A percentile compares a stretch with the other conserved stretches of the same genome.
phyloP scores from a whole-genome alignment of 805 yeast species.

The Cyberlindnera veronae region DNA sequence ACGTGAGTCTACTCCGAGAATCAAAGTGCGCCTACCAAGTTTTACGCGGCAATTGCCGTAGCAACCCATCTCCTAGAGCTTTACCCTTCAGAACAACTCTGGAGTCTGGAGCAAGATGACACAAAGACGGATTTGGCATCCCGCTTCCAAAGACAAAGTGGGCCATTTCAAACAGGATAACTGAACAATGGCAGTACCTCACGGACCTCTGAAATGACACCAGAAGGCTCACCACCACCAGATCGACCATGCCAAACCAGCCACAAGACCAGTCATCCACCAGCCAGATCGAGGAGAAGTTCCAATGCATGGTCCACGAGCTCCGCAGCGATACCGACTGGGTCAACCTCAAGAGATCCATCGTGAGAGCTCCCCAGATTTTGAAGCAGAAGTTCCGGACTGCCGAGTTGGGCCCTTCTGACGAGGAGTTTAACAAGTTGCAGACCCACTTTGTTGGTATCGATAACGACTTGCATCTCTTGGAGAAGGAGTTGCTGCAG shows the following conservation, averaged over 20 bases:
- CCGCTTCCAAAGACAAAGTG: too few relatives aligned
- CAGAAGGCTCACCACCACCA: too few relatives aligned
- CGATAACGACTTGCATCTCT: conserved; percentile 4
- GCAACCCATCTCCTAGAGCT: too few relatives aligned
- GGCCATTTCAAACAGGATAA: too few relatives aligned
- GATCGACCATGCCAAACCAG: neutral
- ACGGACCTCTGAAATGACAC: too few relatives aligned
- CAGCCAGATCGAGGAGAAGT: conserved; percentile 12
- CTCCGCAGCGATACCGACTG: conserved; percentile 26
- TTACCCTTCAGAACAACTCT: too few relatives aligned
- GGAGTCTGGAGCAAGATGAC: too few relatives aligned
- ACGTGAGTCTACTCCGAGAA: too few relatives aligned
- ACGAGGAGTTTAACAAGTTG: conserved; percentile 30
- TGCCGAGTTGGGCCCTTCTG: conserved; percentile 54
- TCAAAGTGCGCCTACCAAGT: too few relatives aligned
- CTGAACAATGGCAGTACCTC: too few relatives aligned
- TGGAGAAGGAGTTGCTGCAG: conserved; percentile 16
- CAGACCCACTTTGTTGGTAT: conserved; percentile 3
- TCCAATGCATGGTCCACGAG: conserved; percentile 26
- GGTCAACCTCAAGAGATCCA: conserved; percentile 56
- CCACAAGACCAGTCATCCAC: neutral
- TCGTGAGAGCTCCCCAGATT: conserved; percentile 86
- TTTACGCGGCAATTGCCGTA: too few relatives aligned
- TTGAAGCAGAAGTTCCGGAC: conserved; percentile 83
- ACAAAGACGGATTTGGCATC: too few relatives aligned